Percentiles rank a stretch among this genome's conserved stretches.
These are phyloP conservation scores for Paraphaeosphaeria minitans DNA, from an alignment of 2,329 filamentous ascomycete genomes.

Conservation along the genomic window DNA sequence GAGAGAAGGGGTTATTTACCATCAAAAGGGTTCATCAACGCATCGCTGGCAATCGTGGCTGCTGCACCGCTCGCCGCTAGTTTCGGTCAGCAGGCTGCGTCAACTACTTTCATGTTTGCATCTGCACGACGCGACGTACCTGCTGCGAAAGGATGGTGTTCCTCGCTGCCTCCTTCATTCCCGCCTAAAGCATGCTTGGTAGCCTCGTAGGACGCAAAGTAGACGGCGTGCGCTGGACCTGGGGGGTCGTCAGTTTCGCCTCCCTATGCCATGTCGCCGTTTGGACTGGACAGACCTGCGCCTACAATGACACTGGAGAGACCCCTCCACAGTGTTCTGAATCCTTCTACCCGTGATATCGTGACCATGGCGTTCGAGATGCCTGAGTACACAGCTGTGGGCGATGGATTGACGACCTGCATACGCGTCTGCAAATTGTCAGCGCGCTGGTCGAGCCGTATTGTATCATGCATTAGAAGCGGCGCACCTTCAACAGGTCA, in stretches of 20 bases:
- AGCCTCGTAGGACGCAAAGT: constrained; percentile 97
- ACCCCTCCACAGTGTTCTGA: constrained; percentile 92
- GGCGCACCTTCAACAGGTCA: constrained; percentile 89
- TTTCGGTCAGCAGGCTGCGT: constrained; percentile 40
- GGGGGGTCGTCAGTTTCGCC: constrained; percentile 34
- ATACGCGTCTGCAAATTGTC: constrained; percentile 78
- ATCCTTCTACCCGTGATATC: constrained; percentile 87
- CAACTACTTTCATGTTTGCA: neutral
- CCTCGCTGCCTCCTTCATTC: constrained; percentile 82
- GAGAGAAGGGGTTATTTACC: constrained; percentile 61
- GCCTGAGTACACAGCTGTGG: constrained; percentile 82
- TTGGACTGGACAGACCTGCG: constrained; percentile 67
- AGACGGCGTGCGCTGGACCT: constrained; percentile 97
- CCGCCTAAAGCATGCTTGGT: constrained; percentile 97
- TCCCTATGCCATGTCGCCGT: neutral
- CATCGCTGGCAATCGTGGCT: constrained; percentile 95
- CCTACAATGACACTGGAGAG: constrained; percentile 96
- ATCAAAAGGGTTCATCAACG: constrained; percentile 99
- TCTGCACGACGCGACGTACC: constrained; percentile 59
- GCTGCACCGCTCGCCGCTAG: constrained; percentile 89
- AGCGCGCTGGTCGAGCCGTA: constrained; percentile 21
- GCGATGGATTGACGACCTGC: constrained; percentile 89
- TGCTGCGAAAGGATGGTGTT: constrained; percentile 91
- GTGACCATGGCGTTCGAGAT: constrained; percentile 91
- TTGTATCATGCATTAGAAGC: constrained; percentile 3